Base-by-base conservation (phyloP, 352 stramenopile genomes). In the Globisporangium nodosum region DNA sequence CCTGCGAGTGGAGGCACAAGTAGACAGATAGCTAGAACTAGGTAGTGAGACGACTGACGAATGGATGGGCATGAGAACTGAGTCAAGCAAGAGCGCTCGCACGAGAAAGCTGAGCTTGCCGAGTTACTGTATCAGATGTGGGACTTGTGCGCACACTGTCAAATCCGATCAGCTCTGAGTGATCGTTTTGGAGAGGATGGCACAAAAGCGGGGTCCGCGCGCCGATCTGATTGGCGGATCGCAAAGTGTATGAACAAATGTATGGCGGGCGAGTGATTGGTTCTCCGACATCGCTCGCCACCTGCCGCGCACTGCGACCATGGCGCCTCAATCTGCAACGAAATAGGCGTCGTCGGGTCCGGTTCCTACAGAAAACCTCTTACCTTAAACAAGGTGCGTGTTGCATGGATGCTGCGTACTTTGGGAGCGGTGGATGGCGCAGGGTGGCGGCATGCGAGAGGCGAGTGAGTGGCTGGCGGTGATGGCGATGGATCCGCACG, bases 341-440 rank as follows among this genome's bases (percentile, higher is more conserved):
- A 69, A 67, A 67, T 60, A 86, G 83, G 86, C 83, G 78, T 85
- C 77, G 80, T 92, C 83, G 78, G 80, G 82, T 88, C 71, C 58
- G 66, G 37, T 24, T 49, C 43, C 51, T 53, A 50, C 51, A 63
- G 58, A 65, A 58, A 54, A 61, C 71, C 69, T 85, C 71, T 82
- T 90, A 86, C 83, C 83, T 92, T 92, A 92, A 92, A 90, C 78
- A 92, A 92, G 83, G 83, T 92, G 66, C 62, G 30, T 56, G 27
- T 48, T 59, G 31, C n/a, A 31, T 47, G 39, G 49, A 55, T 24
- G 20, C 39, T 27, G 24, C 24, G 24, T 27, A 27, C 24, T 27
- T 27, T 0, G 24, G 24, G 24, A 27, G 24, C 24, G 24, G 33
- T 43, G 13, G 21, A 50, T 48, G 27, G 40, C 30, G 1, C 24